Evolutionary conservation across 148 eudicot species (phyloP), one percentile per base, ranked within the genome.

Genomic region (Chenopodium quinoa): DNA sequence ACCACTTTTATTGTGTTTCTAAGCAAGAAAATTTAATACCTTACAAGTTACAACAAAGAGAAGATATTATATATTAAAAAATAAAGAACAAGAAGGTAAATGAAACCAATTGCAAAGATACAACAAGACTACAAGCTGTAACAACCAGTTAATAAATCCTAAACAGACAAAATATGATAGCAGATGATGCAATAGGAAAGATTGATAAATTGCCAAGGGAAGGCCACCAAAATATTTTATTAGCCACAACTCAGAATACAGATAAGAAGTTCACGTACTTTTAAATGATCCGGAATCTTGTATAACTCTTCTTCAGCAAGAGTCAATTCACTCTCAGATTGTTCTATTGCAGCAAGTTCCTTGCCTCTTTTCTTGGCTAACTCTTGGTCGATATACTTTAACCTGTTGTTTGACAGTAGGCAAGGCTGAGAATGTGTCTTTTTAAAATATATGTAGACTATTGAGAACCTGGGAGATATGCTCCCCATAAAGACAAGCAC

Each of bases 241-340:
- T 14, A 56, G 20, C 40, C 67, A 22, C 40, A 46, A 16, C 34
- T 25, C 23, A 34, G 34, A 67, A 69, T 1, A 54, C 12, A 76
- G 4, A 48, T 75, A 29, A 37, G 17, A 71, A 73, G 46, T 66
- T 27, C 68, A 92, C 96, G 85, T 87, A 95, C 99, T 90, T 88
- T 93, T 58, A 95, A 92, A 89, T 95, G 97, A 81, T 95, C 99
- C 2, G 99, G 99, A 71, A 95, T 92, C 84, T 90, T 87, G 84
- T 95, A 95, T 71, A 95, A 78, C 88, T 92, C 99, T 82, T 95
- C 97, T 85, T 93, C 99, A 6, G 97, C 97, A 78, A 82, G 90
- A 85, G 86, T 88, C 79, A 93, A 78, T 82, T 91, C 96, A 84
- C 88, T 91, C 83, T 91, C 97, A 50, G 83, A 85, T 48, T 86